A percentile compares a stretch with the other conserved stretches of the same genome.
phyloP scores from a whole-genome alignment of 2,329 filamentous ascomycete genomes.

The Colletotrichum salicis region DNA sequence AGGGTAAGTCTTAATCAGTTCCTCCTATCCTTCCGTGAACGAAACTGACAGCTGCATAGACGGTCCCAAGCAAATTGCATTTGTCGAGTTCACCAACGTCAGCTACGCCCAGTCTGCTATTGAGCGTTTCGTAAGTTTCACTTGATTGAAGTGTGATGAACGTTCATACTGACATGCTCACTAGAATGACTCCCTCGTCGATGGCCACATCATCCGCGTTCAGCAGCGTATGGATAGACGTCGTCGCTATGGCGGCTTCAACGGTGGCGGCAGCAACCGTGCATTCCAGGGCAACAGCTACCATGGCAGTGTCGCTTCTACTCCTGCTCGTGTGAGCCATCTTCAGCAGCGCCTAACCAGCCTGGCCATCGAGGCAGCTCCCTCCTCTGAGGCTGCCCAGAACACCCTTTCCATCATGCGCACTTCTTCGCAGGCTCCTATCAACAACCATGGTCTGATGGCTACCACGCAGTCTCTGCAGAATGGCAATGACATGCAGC shows the following conservation, averaged over 20 bases:
- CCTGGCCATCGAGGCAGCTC: conserved; percentile 28
- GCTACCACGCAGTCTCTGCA: background rate
- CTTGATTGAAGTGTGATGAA: background rate
- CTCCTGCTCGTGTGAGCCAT: conserved; percentile 11
- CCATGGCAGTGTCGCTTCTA: conserved; percentile 17
- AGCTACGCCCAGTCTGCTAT: conserved; percentile 51
- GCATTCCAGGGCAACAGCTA: background rate
- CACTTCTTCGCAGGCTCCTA: background rate
- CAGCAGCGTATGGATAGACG: conserved; percentile 42
- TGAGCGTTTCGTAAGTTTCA: conserved; percentile 43
- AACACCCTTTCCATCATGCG: conserved; percentile 14
- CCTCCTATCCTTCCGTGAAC: background rate
- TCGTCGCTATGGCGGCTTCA: conserved; percentile 2
- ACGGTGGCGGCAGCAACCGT: background rate
- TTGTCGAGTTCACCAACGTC: conserved; percentile 52
- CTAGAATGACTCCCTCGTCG: conserved; percentile 47
- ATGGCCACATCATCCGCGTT: conserved; percentile 48
- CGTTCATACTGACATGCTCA: background rate
- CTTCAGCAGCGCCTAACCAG: conserved; percentile 6
- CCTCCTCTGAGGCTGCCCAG: conserved; percentile 3
- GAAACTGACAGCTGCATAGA: conserved; percentile 12
- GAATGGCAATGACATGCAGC: background rate
- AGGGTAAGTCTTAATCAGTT: background rate
- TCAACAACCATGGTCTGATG: background rate
- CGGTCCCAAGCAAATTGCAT: conserved; percentile 43